Percentiles rank a stretch among this genome's conserved stretches.
Evolutionary conservation across 2,329 filamentous ascomycete genomes (phyloP).

Genomic region (Aspergillus sp.): DNA sequence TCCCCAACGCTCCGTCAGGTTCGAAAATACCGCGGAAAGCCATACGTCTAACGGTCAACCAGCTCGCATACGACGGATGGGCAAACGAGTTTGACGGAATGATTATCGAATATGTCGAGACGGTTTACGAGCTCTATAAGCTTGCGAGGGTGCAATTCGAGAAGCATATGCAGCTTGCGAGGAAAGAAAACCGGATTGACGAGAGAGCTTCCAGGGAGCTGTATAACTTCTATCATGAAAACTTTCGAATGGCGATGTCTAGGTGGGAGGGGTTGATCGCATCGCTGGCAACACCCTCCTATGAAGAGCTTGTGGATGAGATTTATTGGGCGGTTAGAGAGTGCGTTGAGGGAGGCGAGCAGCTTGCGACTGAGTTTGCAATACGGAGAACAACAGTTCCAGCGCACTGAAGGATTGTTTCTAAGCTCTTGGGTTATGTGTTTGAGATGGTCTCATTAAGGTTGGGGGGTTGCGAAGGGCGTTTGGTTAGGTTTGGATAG

Average conservation of each 20-base stretch:
- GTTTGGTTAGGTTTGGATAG: no score
- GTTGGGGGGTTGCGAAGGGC: no score
- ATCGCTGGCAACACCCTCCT: conserved; percentile 31
- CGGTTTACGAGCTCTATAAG: not conserved
- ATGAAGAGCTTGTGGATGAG: conserved; percentile 32
- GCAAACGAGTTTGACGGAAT: conserved; percentile 2
- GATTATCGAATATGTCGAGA: conserved; percentile 16
- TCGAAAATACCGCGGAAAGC: not conserved
- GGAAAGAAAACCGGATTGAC: conserved; percentile 18
- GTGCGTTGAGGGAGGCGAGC: conserved; percentile 31
- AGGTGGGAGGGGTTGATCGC: conserved; percentile 33
- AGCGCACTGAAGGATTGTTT: not conserved
- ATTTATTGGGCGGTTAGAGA: conserved; percentile 31
- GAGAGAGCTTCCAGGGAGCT: conserved; percentile 19
- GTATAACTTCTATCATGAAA: conserved; percentile 31
- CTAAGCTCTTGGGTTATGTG: not conserved
- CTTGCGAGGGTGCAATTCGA: conserved; percentile 6
- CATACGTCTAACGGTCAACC: conserved; percentile 5
- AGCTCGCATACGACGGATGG: conserved; percentile 27
- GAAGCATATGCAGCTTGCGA: conserved; percentile 15
- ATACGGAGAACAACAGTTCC: not conserved
- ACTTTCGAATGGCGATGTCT: conserved; percentile 31
- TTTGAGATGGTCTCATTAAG: no score
- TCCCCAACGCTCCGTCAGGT: not conserved
- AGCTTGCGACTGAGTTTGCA: conserved; percentile 16